These are phyloP conservation scores for Termitomyces sp. DNA, from an alignment of 768 basidiomycete genomes.

Conservation along the genomic window DNA sequence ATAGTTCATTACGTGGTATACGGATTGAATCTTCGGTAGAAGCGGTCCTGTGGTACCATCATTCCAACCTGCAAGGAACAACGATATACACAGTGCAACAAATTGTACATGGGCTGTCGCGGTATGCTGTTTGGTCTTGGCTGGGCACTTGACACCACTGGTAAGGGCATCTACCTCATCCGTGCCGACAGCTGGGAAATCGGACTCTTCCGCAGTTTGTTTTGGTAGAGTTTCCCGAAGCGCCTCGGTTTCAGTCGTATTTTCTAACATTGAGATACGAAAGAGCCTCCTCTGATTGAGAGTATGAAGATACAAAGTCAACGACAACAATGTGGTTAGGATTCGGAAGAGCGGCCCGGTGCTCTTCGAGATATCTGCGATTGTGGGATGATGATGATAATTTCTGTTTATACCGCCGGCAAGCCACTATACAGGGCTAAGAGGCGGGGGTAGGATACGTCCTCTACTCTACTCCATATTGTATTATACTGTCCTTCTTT, in stretches of 20 bases:
- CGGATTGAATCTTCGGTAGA: slow-evolving; percentile 61
- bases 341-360: neutral
- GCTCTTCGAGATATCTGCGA: no score
- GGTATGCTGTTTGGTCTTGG: slow-evolving; percentile 18
- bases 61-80: slow-evolving; percentile 73
- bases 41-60: slow-evolving; percentile 73
- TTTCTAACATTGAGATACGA: neutral
- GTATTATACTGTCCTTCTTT: no score
- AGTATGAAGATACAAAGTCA: no score
- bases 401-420: no score
- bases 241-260: slow-evolving; percentile 4
- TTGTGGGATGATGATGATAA: no score
- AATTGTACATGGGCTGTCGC: slow-evolving; percentile 38
- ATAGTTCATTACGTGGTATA: slow-evolving; percentile 38
- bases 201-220: slow-evolving; percentile 6
- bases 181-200: neutral
- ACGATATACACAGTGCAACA: slow-evolving; percentile 43
- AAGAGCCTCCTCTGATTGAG: no score
- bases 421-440: no score
- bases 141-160: neutral
- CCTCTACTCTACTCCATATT: no score
- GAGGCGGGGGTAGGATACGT: no score
- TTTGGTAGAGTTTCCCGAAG: slow-evolving; percentile 7
- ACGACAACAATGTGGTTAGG: neutral
- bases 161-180: neutral